Evolutionary conservation across 352 stramenopile species (phyloP).

Genomic region (Phytophthora sp.): DNA sequence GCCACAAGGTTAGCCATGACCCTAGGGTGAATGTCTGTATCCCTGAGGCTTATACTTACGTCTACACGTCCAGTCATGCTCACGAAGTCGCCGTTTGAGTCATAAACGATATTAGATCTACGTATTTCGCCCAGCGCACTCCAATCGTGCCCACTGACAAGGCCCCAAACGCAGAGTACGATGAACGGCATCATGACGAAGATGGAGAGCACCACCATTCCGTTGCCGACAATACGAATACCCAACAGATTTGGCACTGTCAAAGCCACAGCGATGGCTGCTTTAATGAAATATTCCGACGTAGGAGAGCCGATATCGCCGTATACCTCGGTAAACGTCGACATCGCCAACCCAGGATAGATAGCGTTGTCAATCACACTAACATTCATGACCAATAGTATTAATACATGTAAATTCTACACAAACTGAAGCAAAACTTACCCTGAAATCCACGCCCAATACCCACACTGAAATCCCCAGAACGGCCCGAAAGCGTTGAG

Average conservation of each 20-base stretch:
- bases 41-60: slow-evolving; percentile 16
- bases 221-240: slow-evolving; percentile 87
- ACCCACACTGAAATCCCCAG: slow-evolving; percentile 85
- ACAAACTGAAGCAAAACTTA: no score
- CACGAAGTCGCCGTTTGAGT: slow-evolving; percentile 43
- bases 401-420: neutral
- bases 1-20: slow-evolving; percentile 6
- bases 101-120: slow-evolving; percentile 42
- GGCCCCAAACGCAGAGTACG: slow-evolving; percentile 58
- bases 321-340: slow-evolving; percentile 52
- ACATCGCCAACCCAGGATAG: slow-evolving; percentile 87
- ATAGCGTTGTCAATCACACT: slow-evolving; percentile 91
- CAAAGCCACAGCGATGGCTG: slow-evolving; percentile 46
- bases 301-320: slow-evolving; percentile 41
- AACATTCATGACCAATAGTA: neutral
- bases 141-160: slow-evolving; percentile 44
- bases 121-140: slow-evolving; percentile 43
- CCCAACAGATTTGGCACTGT: slow-evolving; percentile 56
- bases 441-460: slow-evolving; percentile 79
- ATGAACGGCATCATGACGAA: slow-evolving; percentile 93
- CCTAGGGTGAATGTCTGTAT: neutral
- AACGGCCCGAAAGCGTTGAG: slow-evolving; percentile 91
- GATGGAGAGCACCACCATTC: slow-evolving; percentile 80
- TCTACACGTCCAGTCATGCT: slow-evolving; percentile 43
- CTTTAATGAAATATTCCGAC: slow-evolving; percentile 54